Base-by-base conservation (phyloP, 306 rosid genomes). In the Cicer cuneatum region DNA sequence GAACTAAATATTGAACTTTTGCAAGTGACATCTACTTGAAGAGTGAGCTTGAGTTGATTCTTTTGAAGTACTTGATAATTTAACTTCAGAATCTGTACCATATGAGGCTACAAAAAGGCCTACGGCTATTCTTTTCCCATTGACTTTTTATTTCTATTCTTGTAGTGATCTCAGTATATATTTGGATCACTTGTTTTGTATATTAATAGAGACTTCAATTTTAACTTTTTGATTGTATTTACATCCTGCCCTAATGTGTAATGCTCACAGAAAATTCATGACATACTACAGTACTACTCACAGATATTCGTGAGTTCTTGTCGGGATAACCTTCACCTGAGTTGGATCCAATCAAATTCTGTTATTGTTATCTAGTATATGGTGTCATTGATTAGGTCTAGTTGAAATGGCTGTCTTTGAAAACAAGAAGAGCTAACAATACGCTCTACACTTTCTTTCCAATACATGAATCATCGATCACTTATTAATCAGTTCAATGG, bases 1-100 rank as follows among this genome's bases (percentile, higher is more conserved):
- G 88, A 94, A 72, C 85, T 94, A 35, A 94, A 92, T 79, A 53
- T 92, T 69, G 99, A 90, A 86, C 96, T 94, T 81, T 82, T 90
- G 79, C 80, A 89, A 87, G 81, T 90, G 57, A 61, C 71, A 66
- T 80, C 80, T 13, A 63, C 90, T 84, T 63, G 81, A 87, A 64
- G 80, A 82, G 62, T 79, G 82, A 83, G 75, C 80, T 53, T 57
- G 37, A 78, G 16, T 74, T 18, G 60, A 60, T 53, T 16, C 62
- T 66, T 46, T 29, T 52, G 60, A 42, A 73, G 35, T 8, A 40
- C 43, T 38, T 43, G 46, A 62, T 77, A 37, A 53, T 46, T 69
- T 40, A 37, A 38, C 47, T 58, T 15, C 56, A 35, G 29, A 40
- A 57, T 75, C 42, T 71, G 51, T 70, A 29, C 67, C 57, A 4